Evolutionary conservation across 1,284 basidiomycete genomes (phyloP), one percentile per base, ranked within the genome.

Genomic region (Xerocomus cyaneibrunnescens): DNA sequence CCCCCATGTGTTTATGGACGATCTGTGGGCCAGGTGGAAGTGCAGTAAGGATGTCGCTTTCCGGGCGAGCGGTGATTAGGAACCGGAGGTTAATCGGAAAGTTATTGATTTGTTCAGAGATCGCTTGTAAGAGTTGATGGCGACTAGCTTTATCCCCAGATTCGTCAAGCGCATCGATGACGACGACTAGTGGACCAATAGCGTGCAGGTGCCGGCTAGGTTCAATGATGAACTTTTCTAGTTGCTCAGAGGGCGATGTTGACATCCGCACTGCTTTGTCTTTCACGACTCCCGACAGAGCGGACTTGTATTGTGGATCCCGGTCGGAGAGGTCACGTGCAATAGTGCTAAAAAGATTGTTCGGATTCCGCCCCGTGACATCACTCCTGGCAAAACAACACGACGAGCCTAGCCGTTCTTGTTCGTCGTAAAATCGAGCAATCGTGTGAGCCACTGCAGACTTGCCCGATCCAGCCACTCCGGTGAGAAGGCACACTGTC

Each of bases 31-130:
- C 7, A 3, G 39, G 19, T 5, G 7, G 6, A 10, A 55, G 40
- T 10, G 19, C 7, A 2, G 23, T 17, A 5, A 55, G 30, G 7
- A 50, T 50, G 21, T 55, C 52, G 2, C 3, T 16, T 31, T 49
- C 53, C 0, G 53, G 51, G 5, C 51, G 53, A 27, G 45, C 14
- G 1, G 51, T 49, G 27, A 55, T 46, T 8, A 55, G 31, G 31
- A 55, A 55, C 2, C 48, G 31, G 3, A 32, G 16, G 31, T 32
- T 32, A 4, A 13, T 23, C 2, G 36, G 21, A 14, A 38, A 13
- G 13, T 38, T 23, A 22, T 38, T 13, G 22, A 38, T 23, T 12
- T 38, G 37, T 22, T 38, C 9, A 19, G 35, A 7, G 35, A 36
- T 21, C 8, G 35, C 35, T 36, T 13, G 35, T 36, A 36, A 9